Evolutionary conservation across 2,329 filamentous ascomycete genomes (phyloP).

Genomic region (Verticillium klebahnii): DNA sequence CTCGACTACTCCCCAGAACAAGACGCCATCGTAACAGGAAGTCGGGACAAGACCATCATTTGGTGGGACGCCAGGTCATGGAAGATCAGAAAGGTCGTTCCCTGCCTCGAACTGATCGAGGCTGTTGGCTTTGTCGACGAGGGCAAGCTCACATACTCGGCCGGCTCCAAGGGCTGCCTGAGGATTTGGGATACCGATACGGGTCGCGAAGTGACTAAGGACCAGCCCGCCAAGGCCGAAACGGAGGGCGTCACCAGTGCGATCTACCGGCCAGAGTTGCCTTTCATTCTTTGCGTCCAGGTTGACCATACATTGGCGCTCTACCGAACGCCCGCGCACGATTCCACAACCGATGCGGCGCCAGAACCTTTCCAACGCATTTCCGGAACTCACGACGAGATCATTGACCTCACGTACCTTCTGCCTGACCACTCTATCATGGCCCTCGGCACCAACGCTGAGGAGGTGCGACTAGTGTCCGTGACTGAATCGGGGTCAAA

Average conservation of each 20-base stretch:
- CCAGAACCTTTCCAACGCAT: constrained; percentile 67
- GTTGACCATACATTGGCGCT: constrained; percentile 84
- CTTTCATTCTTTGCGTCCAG: constrained; percentile 76
- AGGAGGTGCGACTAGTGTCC: constrained; percentile 85
- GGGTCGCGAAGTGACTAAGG: constrained; percentile 73
- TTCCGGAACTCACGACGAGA: constrained; percentile 94
- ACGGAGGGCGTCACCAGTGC: constrained; percentile 67
- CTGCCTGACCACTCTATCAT: constrained; percentile 75
- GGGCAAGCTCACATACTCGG: constrained; percentile 73
- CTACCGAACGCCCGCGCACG: constrained; percentile 48
- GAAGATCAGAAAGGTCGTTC: constrained; percentile 76
- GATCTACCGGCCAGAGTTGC: constrained; percentile 59
- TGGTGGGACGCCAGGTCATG: constrained; percentile 86
- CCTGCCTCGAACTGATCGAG: constrained; percentile 82
- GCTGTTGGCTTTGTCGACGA: constrained; percentile 72
- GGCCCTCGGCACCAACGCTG: constrained; percentile 90
- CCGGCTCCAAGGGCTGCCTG: constrained; percentile 76
- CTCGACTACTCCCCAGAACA: constrained; percentile 75
- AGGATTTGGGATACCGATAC: constrained; percentile 78
- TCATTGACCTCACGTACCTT: constrained; percentile 89
- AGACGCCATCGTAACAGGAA: constrained; percentile 74
- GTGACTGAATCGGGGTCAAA: constrained; percentile 40
- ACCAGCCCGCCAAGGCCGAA: constrained; percentile 59
- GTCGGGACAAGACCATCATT: constrained; percentile 90
- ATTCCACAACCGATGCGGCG: constrained; percentile 26